Evolutionary conservation across 805 yeast genomes (phyloP).

Genomic region (Lipomyces spencermartinsiae): DNA sequence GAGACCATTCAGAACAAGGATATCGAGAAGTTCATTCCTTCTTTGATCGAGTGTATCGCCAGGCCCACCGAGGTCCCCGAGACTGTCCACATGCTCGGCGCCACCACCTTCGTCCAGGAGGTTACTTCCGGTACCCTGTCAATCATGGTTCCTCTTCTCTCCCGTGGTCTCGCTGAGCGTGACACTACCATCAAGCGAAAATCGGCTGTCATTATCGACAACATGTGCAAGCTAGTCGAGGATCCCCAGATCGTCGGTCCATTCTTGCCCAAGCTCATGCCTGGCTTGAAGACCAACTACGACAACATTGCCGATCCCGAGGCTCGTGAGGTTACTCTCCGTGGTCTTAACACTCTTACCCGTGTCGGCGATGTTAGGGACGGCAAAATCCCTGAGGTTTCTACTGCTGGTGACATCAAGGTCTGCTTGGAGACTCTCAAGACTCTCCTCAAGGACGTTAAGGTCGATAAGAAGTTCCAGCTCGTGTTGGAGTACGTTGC

Average conservation of each 20-base stretch:
- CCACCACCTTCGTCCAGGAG: slow-evolving; percentile 99
- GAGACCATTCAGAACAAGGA: slow-evolving; percentile 99
- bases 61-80: slow-evolving; percentile 97
- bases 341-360: slow-evolving; percentile 96
- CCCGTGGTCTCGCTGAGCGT: slow-evolving; percentile 99
- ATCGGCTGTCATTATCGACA: slow-evolving; percentile 98
- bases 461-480: slow-evolving; percentile 73
- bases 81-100: slow-evolving; percentile 98
- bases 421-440: slow-evolving; percentile 86
- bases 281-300: slow-evolving; percentile 93
- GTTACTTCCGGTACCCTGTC: slow-evolving; percentile 99
- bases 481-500: slow-evolving; percentile 82
- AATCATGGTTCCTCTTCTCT: slow-evolving; percentile 97
- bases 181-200: slow-evolving; percentile 99
- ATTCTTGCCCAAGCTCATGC: slow-evolving; percentile 92
- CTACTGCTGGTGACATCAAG: slow-evolving; percentile 95
- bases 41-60: slow-evolving; percentile 95
- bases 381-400: slow-evolving; percentile 93
- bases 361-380: slow-evolving; percentile 97
- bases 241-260: slow-evolving; percentile 99
- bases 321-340: slow-evolving; percentile 97
- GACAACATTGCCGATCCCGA: slow-evolving; percentile 99
- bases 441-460: slow-evolving; percentile 70
- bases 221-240: slow-evolving; percentile 99
- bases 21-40: slow-evolving; percentile 98